Evolutionary conservation across 1,284 basidiomycete genomes (phyloP), one percentile per base, ranked within the genome.

Genomic region (Sanguinoderma infundibulare): DNA sequence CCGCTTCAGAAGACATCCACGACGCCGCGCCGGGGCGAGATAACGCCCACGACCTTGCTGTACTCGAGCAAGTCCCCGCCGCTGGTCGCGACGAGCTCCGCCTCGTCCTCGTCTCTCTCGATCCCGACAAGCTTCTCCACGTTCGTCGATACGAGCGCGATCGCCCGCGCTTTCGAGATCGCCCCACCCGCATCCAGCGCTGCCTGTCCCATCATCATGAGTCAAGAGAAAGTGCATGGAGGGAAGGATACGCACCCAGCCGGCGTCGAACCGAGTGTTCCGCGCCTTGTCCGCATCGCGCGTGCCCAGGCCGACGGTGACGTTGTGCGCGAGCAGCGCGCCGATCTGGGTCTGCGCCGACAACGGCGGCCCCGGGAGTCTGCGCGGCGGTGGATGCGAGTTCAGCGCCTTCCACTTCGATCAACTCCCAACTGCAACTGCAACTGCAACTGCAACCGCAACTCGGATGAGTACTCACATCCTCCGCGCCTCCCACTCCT

Each of bases 221-320:
- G 24, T 47, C 42, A 40, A 15, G 17, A 3, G 39, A 7, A 20
- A 40, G 24, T 6, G 30, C 24, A 53, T 22, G 15, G 26, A 22
- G 36, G 24, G 51, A 28, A 22, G 35, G 2, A 7, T 30, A 69
- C 75, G 40, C 64, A 81, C 81, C 84, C 83, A 85, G 15, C 77
- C 83, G 24, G 83, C 77, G 59, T 91, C 89, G 73, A 87, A 89
- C 35, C 87, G 80, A 14, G 85, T 76, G 60, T 88, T 88, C 20
- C 83, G 76, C 1, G 83, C 85, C 64, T 81, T 78, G 84, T 85
- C 91, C 24, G 75, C 71, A 34, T 77, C 80, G 55, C 71, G 72
- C 61, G 83, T 79, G 57, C 89, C 88, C 42, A 96, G 74, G 1
- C 87, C 95, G 47, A 96, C 90, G 0, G 81, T 86, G 26, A 96